Base-by-base conservation (phyloP, 805 yeast genomes). In the Lachancea nothofagi region DNA sequence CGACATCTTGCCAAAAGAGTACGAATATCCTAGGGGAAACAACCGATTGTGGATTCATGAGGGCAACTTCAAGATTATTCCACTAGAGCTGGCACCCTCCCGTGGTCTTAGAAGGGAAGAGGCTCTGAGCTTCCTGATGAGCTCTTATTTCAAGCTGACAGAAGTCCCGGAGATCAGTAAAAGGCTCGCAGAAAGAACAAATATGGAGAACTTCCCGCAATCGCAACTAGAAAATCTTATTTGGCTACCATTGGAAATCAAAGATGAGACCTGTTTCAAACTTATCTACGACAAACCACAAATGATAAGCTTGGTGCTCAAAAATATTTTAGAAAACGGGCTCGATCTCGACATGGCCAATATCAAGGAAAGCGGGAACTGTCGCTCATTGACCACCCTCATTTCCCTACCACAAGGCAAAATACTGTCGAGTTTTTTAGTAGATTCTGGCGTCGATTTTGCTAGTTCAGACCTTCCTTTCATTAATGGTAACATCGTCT, bases 1-100 rank as follows among this genome's bases (percentile, higher is more conserved):
- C 26, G 72, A 75, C 3, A 41, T 46, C 2, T 42, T 77, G 2
- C 78, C 79, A 0, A 60, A 61, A 4, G 64, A 59, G 5, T 77
- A 77, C 1, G 65, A 59, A 14, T 65, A 59, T 38, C 69, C 80
- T 0, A 50, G 59, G 12, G 51, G 54, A 1, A 53, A 50, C 33
- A 76, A 78, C 50, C 59, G 84, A 41, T 55, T 71, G 2, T 78
- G 83, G 83, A 45, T 76, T 7, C 66, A 71, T 38, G 54, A 64
- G 31, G 71, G 71, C 3, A 47, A 57, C 15, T 50, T 72, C 10
- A 49, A 65, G 39, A 45, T 66, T 15, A 65, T 73, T 7, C 77
- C 78, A 2, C 10, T 7, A 5, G 29, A 22, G 12, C 12, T 29
- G 24, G 29, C 34, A 9, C 47, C 49, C 4, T 49, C 57, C 13